Conservation (phyloP, 495 filamentous ascomycete genomes). For the Penicillium fimorum region DNA sequence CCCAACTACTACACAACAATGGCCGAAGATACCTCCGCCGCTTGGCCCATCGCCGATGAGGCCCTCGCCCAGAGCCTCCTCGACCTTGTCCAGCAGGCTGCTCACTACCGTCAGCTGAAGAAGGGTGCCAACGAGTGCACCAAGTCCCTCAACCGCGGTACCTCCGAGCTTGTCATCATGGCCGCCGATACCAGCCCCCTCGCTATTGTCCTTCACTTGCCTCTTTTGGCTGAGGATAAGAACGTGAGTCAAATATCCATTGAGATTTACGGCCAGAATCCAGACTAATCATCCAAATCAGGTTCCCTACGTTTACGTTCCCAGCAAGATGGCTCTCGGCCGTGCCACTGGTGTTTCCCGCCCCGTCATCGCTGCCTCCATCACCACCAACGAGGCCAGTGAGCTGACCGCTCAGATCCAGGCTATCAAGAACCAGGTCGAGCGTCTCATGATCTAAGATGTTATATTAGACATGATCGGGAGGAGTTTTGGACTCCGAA, state of each 20-base stretch:
- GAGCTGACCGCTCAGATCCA: conserved; percentile 84
- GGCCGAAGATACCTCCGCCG: conserved; percentile 48
- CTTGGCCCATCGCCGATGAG: conserved; percentile 88
- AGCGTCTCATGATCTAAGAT: conserved; percentile 89
- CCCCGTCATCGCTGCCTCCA: conserved; percentile 74
- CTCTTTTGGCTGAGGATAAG: conserved; percentile 83
- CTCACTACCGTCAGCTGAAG: conserved; percentile 83
- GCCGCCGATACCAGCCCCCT: conserved; percentile 49
- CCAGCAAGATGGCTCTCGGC: conserved; percentile 71
- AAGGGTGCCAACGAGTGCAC: conserved; percentile 74
- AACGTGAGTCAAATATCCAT: conserved; percentile 42
- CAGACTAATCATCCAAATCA: not conserved
- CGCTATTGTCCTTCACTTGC: conserved; percentile 91
- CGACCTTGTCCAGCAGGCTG: conserved; percentile 83
- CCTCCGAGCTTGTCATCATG: conserved; percentile 77
- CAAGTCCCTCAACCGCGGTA: conserved; percentile 87
- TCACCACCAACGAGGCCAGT: conserved; percentile 86
- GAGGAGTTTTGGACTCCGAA: not conserved
- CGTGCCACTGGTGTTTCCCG: conserved; percentile 72
- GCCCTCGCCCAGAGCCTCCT: conserved; percentile 76
- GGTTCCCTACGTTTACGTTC: conserved; percentile 61
- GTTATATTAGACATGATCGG: not conserved
- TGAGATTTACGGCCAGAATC: not conserved
- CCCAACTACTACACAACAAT: conserved; percentile 25
- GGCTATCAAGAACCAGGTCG: conserved; percentile 88